These are phyloP conservation scores for Basidiobolus meristosporus DNA, from an alignment of 371 early-diverging fungal genomes.

Conservation along the genomic window DNA sequence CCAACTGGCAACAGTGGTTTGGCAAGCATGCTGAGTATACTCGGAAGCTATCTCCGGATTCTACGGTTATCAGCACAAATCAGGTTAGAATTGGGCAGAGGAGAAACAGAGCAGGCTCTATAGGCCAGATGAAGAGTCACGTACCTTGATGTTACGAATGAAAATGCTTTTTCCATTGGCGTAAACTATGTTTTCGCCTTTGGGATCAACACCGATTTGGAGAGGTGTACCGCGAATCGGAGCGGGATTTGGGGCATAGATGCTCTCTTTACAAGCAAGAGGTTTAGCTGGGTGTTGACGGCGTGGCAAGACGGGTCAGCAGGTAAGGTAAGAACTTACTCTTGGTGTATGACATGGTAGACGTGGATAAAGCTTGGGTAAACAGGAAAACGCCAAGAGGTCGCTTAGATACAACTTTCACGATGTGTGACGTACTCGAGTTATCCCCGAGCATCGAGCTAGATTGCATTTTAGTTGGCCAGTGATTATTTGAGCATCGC, in stretches of 20 bases:
- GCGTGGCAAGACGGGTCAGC: neutral
- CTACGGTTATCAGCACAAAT: slow-evolving; percentile 12
- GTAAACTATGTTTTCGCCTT: slow-evolving; percentile 70
- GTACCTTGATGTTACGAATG: slow-evolving; percentile 66
- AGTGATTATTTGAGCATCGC: no score
- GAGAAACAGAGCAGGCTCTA: neutral
- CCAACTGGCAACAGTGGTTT: slow-evolving; percentile 72
- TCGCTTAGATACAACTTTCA: no score
- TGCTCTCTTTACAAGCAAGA: slow-evolving; percentile 17
- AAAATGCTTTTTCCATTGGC: slow-evolving; percentile 78
- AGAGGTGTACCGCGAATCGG: slow-evolving; percentile 67
- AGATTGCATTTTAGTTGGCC: no score
- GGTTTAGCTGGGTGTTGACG: neutral
- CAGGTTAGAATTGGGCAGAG: neutral
- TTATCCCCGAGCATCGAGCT: no score
- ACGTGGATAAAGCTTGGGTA: no score
- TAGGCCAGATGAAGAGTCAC: neutral
- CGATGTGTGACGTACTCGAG: no score
- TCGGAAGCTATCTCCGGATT: slow-evolving; percentile 64
- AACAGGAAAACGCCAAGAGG: no score
- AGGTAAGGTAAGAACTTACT: neutral
- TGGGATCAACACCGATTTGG: slow-evolving; percentile 67
- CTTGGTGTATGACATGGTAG: slow-evolving; percentile 3
- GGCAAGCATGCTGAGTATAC: slow-evolving; percentile 63
- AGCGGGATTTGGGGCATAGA: slow-evolving; percentile 57